phyloP scores from a whole-genome alignment of 306 rosid genomes.

The Vigna mungo region DNA sequence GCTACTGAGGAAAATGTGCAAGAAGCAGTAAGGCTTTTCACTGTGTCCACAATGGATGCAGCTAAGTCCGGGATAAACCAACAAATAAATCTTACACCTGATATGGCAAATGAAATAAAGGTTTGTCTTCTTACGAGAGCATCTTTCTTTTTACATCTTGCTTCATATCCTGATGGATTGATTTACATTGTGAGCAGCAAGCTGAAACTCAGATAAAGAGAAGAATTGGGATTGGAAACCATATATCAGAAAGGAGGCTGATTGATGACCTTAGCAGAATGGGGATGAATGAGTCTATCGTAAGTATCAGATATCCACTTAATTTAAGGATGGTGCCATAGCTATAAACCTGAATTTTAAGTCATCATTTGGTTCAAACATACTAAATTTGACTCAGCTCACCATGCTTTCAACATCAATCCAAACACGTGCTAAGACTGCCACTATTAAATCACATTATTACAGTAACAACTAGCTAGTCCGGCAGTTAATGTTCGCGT shows the following conservation, averaged over 20 bases:
- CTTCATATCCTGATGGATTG: conserved; percentile 21
- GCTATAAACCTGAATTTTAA: conserved; percentile 22
- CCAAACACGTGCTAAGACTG: background rate
- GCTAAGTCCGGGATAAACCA: conserved; percentile 93
- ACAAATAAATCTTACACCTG: conserved; percentile 82
- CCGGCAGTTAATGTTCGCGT: background rate
- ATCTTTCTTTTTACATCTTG: conserved; percentile 24
- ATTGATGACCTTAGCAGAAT: conserved; percentile 91
- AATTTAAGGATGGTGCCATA: conserved; percentile 7
- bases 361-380: background rate
- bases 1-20: conserved; percentile 88
- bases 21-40: conserved; percentile 90
- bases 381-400: no score
- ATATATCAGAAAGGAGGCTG: conserved; percentile 92
- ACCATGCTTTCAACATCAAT: no score
- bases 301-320: conserved; percentile 61
- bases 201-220: conserved; percentile 98
- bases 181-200: conserved; percentile 68
- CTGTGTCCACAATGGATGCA: conserved; percentile 95
- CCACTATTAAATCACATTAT: conserved; percentile 12
- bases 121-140: conserved; percentile 51
- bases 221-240: conserved; percentile 96
- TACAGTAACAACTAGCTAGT: background rate
- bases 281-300: conserved; percentile 96
- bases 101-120: conserved; percentile 93